Percentiles rank a stretch among this genome's conserved stretches.
phyloP scores from a whole-genome alignment of 208 protist species.

The Trypanosoma avium region DNA sequence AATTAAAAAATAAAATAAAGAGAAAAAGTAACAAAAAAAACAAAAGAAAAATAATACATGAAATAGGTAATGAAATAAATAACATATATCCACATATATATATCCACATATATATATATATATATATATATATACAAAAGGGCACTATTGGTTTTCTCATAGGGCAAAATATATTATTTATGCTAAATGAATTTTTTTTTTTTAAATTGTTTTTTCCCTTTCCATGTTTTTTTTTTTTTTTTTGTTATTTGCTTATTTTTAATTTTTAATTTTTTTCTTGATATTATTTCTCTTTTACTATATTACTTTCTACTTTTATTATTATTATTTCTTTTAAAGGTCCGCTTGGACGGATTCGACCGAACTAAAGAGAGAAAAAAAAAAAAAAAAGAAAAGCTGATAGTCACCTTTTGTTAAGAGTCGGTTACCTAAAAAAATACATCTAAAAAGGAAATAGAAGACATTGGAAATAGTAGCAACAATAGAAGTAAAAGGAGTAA shows the following conservation, averaged over 20 bases:
- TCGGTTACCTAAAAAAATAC: too few species aligned
- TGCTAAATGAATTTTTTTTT: constrained; percentile 3
- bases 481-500: background rate
- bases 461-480: background rate
- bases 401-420: too few species aligned
- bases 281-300: background rate
- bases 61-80: background rate
- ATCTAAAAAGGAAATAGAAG: too few species aligned
- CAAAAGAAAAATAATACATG: background rate
- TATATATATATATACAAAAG: constrained; percentile 13
- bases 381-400: too few species aligned
- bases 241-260: too few species aligned
- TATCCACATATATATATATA: too few species aligned
- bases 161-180: background rate
- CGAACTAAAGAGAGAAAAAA: too few species aligned
- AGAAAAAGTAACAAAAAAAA: too few species aligned
- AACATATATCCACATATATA: too few species aligned
- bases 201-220: constrained; percentile 1
- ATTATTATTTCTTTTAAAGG: constrained; percentile 25
- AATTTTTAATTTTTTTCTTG: constrained; percentile 3
- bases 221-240: constrained; percentile 1
- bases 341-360: too few species aligned
- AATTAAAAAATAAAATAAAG: too few species aligned
- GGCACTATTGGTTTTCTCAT: background rate
- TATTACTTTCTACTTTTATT: constrained; percentile 6